Conservation (phyloP, 768 basidiomycete genomes). For the Candolleomyces aberdarensis region DNA sequence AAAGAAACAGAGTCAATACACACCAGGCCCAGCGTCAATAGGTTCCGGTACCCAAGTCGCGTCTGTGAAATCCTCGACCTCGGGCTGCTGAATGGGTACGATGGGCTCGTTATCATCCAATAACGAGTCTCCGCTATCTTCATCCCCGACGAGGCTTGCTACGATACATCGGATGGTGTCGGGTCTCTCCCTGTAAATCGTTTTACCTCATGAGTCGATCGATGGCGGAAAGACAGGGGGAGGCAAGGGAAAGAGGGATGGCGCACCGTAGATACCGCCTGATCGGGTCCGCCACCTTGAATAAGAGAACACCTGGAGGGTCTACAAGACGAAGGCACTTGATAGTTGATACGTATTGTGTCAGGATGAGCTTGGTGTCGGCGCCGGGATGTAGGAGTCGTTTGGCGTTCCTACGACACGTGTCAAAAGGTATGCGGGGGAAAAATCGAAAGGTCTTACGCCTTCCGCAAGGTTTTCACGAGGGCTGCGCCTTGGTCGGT, state of each 20-base stretch:
- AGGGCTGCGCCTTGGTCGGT: conserved; percentile 78
- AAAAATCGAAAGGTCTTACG: conserved; percentile 44
- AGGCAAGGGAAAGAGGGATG: not conserved
- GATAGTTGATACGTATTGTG: conserved; percentile 91
- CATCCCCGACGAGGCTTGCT: conserved; percentile 83
- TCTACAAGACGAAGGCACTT: conserved; percentile 88
- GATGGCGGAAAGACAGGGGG: not conserved
- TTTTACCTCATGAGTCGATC: not conserved
- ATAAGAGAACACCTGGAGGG: conserved; percentile 88
- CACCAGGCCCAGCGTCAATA: conserved; percentile 93
- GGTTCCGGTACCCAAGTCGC: conserved; percentile 96
- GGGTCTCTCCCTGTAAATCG: conserved; percentile 60
- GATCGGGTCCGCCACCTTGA: conserved; percentile 92
- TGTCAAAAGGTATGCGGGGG: not conserved
- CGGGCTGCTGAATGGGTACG: conserved; percentile 67
- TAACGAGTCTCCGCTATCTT: conserved; percentile 74
- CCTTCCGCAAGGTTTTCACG: conserved; percentile 73
- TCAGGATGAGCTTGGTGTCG: conserved; percentile 86
- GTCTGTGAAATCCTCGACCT: conserved; percentile 86
- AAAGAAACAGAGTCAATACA: conserved; percentile 13
- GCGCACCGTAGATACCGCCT: conserved; percentile 79
- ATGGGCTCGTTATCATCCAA: conserved; percentile 84
- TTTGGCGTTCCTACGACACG: conserved; percentile 62
- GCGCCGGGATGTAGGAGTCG: conserved; percentile 95
- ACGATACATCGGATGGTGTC: conserved; percentile 96